phyloP scores from a whole-genome alignment of 306 rosid species.

The Alnus rubra region DNA sequence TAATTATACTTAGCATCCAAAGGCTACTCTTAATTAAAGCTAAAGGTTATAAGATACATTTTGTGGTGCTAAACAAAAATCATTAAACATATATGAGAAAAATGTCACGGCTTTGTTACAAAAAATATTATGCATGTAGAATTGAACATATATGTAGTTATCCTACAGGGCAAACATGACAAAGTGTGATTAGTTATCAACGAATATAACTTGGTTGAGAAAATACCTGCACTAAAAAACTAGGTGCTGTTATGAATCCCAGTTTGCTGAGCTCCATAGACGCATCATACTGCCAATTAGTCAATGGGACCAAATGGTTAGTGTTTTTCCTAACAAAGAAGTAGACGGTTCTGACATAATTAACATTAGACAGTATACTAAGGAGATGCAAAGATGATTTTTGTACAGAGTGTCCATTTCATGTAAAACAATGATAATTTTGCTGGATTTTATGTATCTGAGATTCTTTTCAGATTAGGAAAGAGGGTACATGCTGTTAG shows the following conservation, averaged over 20 bases:
- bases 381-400: background rate
- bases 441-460: background rate
- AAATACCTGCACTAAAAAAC: constrained; percentile 75
- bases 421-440: background rate
- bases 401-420: background rate
- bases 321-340: constrained; percentile 13
- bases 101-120: background rate
- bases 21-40: background rate
- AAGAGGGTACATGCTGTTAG: background rate
- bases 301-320: constrained; percentile 22
- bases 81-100: background rate
- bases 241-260: constrained; percentile 75
- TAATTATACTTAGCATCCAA: background rate
- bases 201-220: constrained; percentile 3
- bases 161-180: background rate
- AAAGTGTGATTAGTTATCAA: background rate
- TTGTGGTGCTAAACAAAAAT: background rate
- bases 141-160: constrained; percentile 3
- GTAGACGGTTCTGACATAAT: constrained; percentile 9
- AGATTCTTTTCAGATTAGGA: background rate
- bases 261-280: constrained; percentile 68
- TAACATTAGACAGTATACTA: constrained; percentile 4
- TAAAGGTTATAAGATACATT: background rate
- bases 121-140: background rate
- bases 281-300: constrained; percentile 74